Evolutionary conservation across 2,329 filamentous ascomycete species (phyloP), one percentile per base, ranked within the genome.

Genomic region (Pyricularia pennisetigena): DNA sequence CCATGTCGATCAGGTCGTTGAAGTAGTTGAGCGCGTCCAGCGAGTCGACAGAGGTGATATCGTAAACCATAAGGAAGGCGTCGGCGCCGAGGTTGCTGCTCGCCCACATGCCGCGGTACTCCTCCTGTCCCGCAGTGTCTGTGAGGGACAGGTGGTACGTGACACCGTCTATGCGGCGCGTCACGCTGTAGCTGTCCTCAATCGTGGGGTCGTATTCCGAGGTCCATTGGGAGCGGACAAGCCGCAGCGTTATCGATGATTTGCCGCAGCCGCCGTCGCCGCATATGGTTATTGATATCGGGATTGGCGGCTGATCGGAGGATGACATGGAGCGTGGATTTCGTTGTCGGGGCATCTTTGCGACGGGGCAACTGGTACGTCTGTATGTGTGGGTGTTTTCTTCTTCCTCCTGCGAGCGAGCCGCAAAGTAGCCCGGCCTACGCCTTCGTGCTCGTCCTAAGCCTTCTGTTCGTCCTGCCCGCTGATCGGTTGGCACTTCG

Each of bases 61-160:
- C 92, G 84, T 95, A 95, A 73, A 95, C 92, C 73, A 95, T 85
- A 26, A 95, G 83, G 80, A 94, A 95, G 71, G 91, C 92, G 76
- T 95, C 92, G 70, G 90, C 90, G 75, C 87, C 85, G 20, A 94
- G 86, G 77, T 94, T 94, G 28, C 88, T 89, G 41, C 88, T 85
- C 1, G 90, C 91, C 92, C 92, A 95, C 82, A 95, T 91, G 73
- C 90, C 89, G 72, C 92, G 89, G 81, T 95, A 95, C 80, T 95
- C 92, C 79, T 95, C 92, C 78, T 95, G 92, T n/a, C 92, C 92
- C 29, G 92, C 92, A 0, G 92, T 94, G 81, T 95, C 92, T 69
- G 91, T 94, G 66, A 95, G 85, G 65, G 85, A 84, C 49, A 95
- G 87, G 77, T 92, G 90, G 83, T 94, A 94, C 66, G 87, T 88